Conservation (phyloP, 768 basidiomycete genomes). For the Trametes punicea region DNA sequence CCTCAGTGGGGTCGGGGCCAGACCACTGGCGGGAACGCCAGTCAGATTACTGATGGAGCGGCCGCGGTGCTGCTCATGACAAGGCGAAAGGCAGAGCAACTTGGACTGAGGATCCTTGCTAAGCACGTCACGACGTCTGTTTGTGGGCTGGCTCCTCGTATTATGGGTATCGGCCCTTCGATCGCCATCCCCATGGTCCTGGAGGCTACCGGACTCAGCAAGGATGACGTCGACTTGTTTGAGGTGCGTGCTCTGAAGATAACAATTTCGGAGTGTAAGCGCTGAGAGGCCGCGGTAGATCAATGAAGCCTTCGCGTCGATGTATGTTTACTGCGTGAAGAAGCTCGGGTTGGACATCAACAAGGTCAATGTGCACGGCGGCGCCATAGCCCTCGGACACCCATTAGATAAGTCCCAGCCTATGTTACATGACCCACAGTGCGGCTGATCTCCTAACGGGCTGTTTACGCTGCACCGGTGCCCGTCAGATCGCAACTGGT, state of each 20-base stretch:
- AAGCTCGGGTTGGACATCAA: conserved; percentile 56
- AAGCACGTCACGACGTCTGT: conserved; percentile 76
- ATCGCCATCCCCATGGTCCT: conserved; percentile 81
- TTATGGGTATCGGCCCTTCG: conserved; percentile 87
- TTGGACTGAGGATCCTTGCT: conserved; percentile 70
- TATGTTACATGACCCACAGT: neutral
- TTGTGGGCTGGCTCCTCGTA: conserved; percentile 70
- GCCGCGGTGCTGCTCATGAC: conserved; percentile 83
- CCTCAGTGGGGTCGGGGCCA: conserved; percentile 74
- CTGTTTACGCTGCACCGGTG: conserved; percentile 72
- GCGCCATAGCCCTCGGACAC: conserved; percentile 85
- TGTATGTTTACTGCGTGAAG: conserved; percentile 71
- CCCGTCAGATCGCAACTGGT: conserved; percentile 81
- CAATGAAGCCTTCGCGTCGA: conserved; percentile 90
- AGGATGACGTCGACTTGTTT: conserved; percentile 73
- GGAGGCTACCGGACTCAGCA: conserved; percentile 58
- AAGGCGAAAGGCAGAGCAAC: conserved; percentile 69
- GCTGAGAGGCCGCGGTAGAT: conserved; percentile 44
- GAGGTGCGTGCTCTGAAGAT: conserved; percentile 45
- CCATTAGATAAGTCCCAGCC: conserved; percentile 63
- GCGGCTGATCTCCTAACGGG: conserved; percentile 21
- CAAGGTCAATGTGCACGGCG: conserved; percentile 86
- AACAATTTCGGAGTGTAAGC: neutral
- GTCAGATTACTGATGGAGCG: conserved; percentile 81
- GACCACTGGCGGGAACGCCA: conserved; percentile 85